Base-by-base conservation (phyloP, 2,329 filamentous ascomycete genomes). In the Microsporum ferrugineum region DNA sequence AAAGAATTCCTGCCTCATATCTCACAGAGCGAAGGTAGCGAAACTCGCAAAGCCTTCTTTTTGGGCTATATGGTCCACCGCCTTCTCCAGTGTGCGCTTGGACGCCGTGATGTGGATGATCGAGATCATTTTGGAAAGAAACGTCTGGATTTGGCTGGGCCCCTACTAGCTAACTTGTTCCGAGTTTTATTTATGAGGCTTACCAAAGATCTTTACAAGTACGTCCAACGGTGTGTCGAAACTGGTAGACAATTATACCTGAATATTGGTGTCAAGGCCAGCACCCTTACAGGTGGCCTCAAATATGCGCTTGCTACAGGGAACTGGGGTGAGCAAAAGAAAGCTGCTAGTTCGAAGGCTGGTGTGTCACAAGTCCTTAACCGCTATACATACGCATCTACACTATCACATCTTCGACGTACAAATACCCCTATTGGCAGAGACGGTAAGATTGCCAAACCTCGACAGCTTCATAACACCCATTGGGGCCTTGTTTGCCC, bases 301-400 rank as follows among this genome's bases (percentile, higher is more conserved):
- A 96, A 96, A 72, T 99, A 99, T 76, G 96, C 94, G 59, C 80
- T 99, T 64, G 92, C 94, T 31, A 99, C 94, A 12, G 94, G 94
- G 66, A 99, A 99, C 76, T 99, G 94, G 95, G 95, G 94, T 71
- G 94, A 99, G 67, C 94, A 99, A 79, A 99, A 97, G 82, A 99
- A 97, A 79, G 91, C 94, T 23, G 88, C 89, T 68, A 92, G 88
- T 68, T 89, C 91, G 0, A 97, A 95, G 65, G 94, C 94, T 55
- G 95, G 94, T 81, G 94, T 99, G 55, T 97, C 92, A 56, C 94
- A 99, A 77, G 95, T 99, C 76, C 78, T 99, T 70, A 99, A 96
- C 78, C 85, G 94, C 72, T 99, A 97, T 73, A 97, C 95, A 0
- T 99, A 96, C 71, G 86, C 94, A 14, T 99, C 95, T 45, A 97